Base-by-base conservation (phyloP, 148 eudicot species). In the Rhododendron griersonianum region DNA sequence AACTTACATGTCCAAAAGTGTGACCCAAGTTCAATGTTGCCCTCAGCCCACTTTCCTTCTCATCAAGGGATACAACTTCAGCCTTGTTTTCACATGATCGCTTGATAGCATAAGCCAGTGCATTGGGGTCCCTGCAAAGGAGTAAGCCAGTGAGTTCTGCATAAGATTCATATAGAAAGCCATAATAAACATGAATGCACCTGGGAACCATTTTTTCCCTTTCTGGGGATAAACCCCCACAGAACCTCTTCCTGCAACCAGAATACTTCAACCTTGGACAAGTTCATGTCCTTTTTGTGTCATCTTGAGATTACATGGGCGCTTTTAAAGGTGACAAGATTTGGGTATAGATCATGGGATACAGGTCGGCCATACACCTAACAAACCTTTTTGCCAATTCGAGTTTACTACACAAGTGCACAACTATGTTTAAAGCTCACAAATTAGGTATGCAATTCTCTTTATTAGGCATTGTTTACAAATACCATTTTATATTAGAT, bases 11-110 rank as follows among this genome's bases (percentile, higher is more conserved):
- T 80, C 98, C 99, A 90, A 98, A 98, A 67, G 99, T 98, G 90
- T 98, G 99, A 87, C 99, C 99, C 90, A 98, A 93, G 90, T 98
- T 95, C 86, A 98, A 85, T 81, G 98, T 98, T 55, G 98, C 99
- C 87, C 99, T 94, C 37, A 98, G 65, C 76, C 98, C 98, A 89
- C 98, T 86, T 92, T 98, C 99, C 92, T 91, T 95, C 91, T 98
- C 99, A 90, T 98, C 99, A 86, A 93, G 89, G 73, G 98, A 93
- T 35, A 98, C 99, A 67, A 98, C 97, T 89, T 95, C 96, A 61
- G 99, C 99, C 89, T 98, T 95, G 86, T 98, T 98, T 91, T 95
- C 98, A 92, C 98, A 98, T 50, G 99, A 98, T 83, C 94, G 99
- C 91, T 95, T 93, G 83, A 98, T 98, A 50, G 99, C 99, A 94